Base-by-base conservation (phyloP, 176 grass and related monocot genomes). In the Phragmites australis region DNA sequence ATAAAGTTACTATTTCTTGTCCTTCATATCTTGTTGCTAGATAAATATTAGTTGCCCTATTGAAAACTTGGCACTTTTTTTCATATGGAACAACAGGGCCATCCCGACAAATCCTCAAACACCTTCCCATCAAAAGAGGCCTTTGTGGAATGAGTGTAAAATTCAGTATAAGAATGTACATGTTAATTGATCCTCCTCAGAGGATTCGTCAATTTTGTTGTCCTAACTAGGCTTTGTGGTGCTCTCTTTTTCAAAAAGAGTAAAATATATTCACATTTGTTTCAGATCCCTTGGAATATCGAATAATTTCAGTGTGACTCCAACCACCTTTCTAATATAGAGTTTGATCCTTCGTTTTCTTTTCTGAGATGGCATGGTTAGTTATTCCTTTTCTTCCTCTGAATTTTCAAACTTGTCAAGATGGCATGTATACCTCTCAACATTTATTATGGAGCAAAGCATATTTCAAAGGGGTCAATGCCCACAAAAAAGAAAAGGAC, bases 391-490 rank as follows among this genome's bases (percentile, higher is more conserved):
- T 47, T 23, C 16, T 15, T 27, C 39, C 6, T 78, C 19, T 62
- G 14, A 53, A 52, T 19, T 70, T 68, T 50, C 51, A 34, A 72
- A 69, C 31, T 8, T 49, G 1, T 40, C 21, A 1, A 37, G 26
- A 64, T 53, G 74, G 6, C 45, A 71, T 44, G 13, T 53, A 47
- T 21, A 19, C 52, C 22, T 30, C 51, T 52, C 8, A 11, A 34
- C 74, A 34, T 68, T 78, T 81, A 53, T 72, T 40, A 14, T 50
- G 49, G 6, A 32, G 11, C 46, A 82, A 77, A 15, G 37, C 41
- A 84, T 74, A 83, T 73, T 68, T 84, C 12, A 68, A 32, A 45
- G n/a, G 37, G 65, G 32, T 39, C 26, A 72, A 23, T 65, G n/a
- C 31, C 3, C 37, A 42, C 17, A n/a, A 18, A 29, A 45, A 0